Conservation (phyloP, 768 basidiomycete genomes). For the Arthromyces matolae region DNA sequence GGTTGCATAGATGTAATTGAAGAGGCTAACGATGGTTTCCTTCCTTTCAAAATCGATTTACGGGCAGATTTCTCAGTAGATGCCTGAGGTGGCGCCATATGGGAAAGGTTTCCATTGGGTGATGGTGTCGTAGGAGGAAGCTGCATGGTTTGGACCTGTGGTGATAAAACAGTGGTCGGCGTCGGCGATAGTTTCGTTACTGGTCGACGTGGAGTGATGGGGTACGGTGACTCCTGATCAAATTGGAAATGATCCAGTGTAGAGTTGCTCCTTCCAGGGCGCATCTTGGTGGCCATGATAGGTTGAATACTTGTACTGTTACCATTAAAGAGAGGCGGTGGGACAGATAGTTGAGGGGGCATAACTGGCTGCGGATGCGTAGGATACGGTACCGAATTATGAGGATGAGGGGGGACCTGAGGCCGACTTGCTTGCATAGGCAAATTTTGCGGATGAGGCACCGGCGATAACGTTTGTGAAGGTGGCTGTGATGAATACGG, state of each 20-base stretch:
- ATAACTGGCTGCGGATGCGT: slow-evolving; percentile 4
- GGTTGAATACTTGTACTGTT: slow-evolving; percentile 25
- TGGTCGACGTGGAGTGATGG: slow-evolving; percentile 37
- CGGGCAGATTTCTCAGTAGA: slow-evolving; percentile 41
- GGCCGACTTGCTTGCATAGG: not conserved
- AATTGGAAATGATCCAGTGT: slow-evolving; percentile 53
- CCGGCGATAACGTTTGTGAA: slow-evolving; percentile 1
- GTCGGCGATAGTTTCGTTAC: slow-evolving; percentile 23
- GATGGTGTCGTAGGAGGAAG: slow-evolving; percentile 16
- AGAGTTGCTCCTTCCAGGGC: slow-evolving; percentile 29
- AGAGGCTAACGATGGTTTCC: slow-evolving; percentile 50
- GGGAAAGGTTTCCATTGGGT: slow-evolving; percentile 7
- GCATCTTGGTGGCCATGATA: slow-evolving; percentile 40
- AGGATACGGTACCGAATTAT: not conserved
- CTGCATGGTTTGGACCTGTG: slow-evolving; percentile 9
- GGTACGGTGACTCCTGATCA: slow-evolving; percentile 73
- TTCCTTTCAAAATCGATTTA: slow-evolving; percentile 71
- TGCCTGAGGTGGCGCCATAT: slow-evolving; percentile 24
- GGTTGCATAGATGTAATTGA: slow-evolving; percentile 19
- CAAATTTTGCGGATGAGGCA: slow-evolving; percentile 3
- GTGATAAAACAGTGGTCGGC: slow-evolving; percentile 32
- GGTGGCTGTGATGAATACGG: not conserved
- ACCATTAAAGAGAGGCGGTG: slow-evolving; percentile 13
- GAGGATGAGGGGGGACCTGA: slow-evolving; percentile 1
- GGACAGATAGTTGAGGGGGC: slow-evolving; percentile 13